These are phyloP conservation scores for Tolypocladium cylindrosporum DNA, from an alignment of 2,329 filamentous ascomycete species.

Conservation along the genomic window DNA sequence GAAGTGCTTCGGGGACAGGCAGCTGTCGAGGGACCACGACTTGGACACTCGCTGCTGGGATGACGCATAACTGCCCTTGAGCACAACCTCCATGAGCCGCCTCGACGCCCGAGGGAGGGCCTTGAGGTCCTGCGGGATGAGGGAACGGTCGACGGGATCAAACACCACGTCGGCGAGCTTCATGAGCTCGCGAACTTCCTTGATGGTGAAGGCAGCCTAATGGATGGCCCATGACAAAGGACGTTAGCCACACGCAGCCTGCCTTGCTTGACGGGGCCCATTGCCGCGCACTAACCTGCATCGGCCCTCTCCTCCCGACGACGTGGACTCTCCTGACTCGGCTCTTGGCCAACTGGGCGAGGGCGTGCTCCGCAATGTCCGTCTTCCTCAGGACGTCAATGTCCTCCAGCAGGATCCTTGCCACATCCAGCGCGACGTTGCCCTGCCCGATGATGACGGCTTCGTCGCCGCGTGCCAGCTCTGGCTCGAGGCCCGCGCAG, in stretches of 20 bases:
- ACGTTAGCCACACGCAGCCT: background rate
- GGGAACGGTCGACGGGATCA: slow-evolving; percentile 51
- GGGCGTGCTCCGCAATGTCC: slow-evolving; percentile 79
- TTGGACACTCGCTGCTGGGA: slow-evolving; percentile 38
- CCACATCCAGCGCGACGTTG: slow-evolving; percentile 91
- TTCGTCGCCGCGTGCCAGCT: slow-evolving; percentile 65
- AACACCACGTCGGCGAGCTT: slow-evolving; percentile 65
- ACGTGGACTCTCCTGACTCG: slow-evolving; percentile 71
- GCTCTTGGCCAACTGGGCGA: slow-evolving; percentile 63
- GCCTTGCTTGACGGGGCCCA: too few relatives aligned
- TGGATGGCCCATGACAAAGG: background rate
- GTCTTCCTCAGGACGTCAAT: slow-evolving; percentile 66
- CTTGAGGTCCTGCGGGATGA: slow-evolving; percentile 59
- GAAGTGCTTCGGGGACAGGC: slow-evolving; percentile 69
- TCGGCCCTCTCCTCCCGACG: slow-evolving; percentile 79
- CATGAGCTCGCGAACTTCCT: slow-evolving; percentile 83
- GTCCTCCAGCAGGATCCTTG: slow-evolving; percentile 72
- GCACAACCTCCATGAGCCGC: slow-evolving; percentile 70
- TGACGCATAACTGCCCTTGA: slow-evolving; percentile 56
- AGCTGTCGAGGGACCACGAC: slow-evolving; percentile 78
- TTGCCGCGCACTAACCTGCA: slow-evolving; percentile 53
- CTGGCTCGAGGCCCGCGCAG: slow-evolving; percentile 60
- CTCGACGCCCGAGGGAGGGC: slow-evolving; percentile 65
- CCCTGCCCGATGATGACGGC: slow-evolving; percentile 89
- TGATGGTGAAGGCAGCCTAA: slow-evolving; percentile 87